A percentile compares a stretch with the other conserved stretches of the same genome.
These are phyloP conservation scores for Leishmania turanica DNA, from an alignment of 208 protist species.

Conservation along the genomic window DNA sequence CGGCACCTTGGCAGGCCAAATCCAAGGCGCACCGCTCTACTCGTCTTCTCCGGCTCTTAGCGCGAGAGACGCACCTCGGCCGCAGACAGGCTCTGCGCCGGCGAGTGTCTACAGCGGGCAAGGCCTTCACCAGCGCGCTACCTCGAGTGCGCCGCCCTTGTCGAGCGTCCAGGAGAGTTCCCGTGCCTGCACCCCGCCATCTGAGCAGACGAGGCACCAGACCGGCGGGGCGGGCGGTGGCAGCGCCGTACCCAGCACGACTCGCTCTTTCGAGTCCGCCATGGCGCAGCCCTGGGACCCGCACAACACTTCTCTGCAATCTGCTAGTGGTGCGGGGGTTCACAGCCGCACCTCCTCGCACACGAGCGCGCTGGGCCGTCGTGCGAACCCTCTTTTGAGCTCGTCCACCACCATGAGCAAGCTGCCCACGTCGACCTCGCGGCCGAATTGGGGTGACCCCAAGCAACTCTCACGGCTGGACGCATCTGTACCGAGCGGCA, in stretches of 20 bases:
- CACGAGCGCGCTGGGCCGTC: conserved; percentile 54
- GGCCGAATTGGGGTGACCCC: conserved; percentile 9
- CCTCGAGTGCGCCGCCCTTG: conserved; percentile 16
- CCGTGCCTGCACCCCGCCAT: conserved; percentile 78
- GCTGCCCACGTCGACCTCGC: conserved; percentile 1
- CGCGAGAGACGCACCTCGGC: conserved; percentile 2
- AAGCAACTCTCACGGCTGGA: conserved; percentile 30
- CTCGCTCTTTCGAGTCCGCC: conserved; percentile 62
- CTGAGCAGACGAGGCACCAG: conserved; percentile 28
- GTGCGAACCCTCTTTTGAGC: conserved; percentile 73
- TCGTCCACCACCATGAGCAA: conserved; percentile 33
- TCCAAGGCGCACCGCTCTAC: neutral
- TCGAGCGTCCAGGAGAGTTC: conserved; percentile 40
- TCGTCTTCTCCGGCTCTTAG: neutral
- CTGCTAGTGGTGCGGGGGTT: conserved; percentile 16
- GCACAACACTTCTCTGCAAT: conserved; percentile 29
- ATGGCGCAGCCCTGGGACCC: conserved; percentile 70
- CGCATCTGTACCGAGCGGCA: conserved; percentile 14
- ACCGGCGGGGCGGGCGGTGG: conserved; percentile 7
- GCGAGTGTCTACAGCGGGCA: conserved; percentile 16
- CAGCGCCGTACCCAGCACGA: conserved; percentile 27
- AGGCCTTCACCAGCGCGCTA: neutral
- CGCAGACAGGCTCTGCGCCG: conserved; percentile 1
- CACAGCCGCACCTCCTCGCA: conserved; percentile 36
- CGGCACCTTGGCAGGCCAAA: neutral